Evolutionary conservation across 768 basidiomycete genomes (phyloP).

Genomic region (Roridomyces roridus): DNA sequence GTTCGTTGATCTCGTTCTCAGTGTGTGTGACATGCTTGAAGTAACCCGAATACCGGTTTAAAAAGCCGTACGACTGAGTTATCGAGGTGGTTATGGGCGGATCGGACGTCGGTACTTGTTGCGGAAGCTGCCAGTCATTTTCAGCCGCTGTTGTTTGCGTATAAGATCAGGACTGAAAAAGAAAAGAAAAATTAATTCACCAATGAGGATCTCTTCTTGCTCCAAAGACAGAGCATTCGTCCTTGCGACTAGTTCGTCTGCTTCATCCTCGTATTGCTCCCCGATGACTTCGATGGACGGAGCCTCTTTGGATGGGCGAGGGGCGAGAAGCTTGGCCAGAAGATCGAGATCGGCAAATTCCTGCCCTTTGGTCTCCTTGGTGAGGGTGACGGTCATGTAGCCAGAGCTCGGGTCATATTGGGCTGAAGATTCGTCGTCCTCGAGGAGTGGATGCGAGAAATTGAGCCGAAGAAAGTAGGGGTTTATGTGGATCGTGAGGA

Average conservation of each 20-base stretch:
- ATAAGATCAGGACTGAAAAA: not conserved
- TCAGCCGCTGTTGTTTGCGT: constrained; percentile 58
- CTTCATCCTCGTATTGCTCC: constrained; percentile 35
- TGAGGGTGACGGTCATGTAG: constrained; percentile 74
- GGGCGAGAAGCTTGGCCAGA: constrained; percentile 77
- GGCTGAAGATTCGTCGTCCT: constrained; percentile 76
- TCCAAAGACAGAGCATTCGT: constrained; percentile 57
- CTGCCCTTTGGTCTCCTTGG: constrained; percentile 71
- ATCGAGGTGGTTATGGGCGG: constrained; percentile 45
- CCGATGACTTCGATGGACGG: constrained; percentile 66
- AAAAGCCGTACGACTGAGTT: constrained; percentile 74
- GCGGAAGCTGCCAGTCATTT: constrained; percentile 82
- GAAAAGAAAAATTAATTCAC: constrained; percentile 37
- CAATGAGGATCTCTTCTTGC: constrained; percentile 64
- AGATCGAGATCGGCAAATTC: constrained; percentile 81
- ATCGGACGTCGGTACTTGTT: constrained; percentile 54
- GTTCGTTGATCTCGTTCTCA: constrained; percentile 84
- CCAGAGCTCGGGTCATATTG: constrained; percentile 80
- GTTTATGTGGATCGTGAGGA: constrained; percentile 78
- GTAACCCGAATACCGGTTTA: constrained; percentile 77
- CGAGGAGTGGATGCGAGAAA: constrained; percentile 68
- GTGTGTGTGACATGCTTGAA: constrained; percentile 74
- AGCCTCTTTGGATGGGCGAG: constrained; percentile 48
- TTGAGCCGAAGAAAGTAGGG: constrained; percentile 86
- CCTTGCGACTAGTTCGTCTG: constrained; percentile 48